Base-by-base conservation (phyloP, 2,329 filamentous ascomycete species). In the Emergomyces pasteurianus region DNA sequence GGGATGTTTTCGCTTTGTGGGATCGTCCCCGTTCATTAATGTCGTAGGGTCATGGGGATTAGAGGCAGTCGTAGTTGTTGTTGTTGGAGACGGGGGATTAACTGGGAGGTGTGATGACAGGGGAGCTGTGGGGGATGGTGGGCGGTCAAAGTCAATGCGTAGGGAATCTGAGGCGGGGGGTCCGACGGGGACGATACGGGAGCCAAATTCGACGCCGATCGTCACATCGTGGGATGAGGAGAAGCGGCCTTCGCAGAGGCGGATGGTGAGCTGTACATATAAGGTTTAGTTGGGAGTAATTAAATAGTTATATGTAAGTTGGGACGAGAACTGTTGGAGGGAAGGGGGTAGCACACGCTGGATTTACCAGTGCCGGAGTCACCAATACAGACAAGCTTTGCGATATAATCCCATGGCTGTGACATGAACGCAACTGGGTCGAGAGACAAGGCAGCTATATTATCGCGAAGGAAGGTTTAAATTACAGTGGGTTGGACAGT, bases 281-380 rank as follows among this genome's bases (percentile, higher is more conserved):
- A 52, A 21, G 4, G 28, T 28, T 52, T 52, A 52, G 49, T 52
- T 34, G 49, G 49, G 31, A 2, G 28, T 18, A 14, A 34, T 52
- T 14, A 9, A 4, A 54, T 54, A 36, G 23, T 5, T 18, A 50
- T 47, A 54, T 34, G 7, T 40, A 38, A 42, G 57, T 56, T 38
- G 49, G 54, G 34, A n/a, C n/a, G 38, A 28, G 58, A 26, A 46
- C 62, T 70, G 63, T 50, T 61, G 7, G 61, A 53, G 56, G 59
- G 53, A 36, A 46, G 38, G 47, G 34, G 31, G 14, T 61, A 36
- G 72, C 79, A 65, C 75, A 84, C 82, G 73, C 82, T 85, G 61
- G 90, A 95, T 81, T 99, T 99, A 71, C 94, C 94, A 72, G 90
- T 95, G 73, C 92, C 94, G 53, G 89, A 94, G 79, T 97, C 94